Conservation (phyloP, 108 stramenopile genomes). For the Nitzschia sp. region DNA sequence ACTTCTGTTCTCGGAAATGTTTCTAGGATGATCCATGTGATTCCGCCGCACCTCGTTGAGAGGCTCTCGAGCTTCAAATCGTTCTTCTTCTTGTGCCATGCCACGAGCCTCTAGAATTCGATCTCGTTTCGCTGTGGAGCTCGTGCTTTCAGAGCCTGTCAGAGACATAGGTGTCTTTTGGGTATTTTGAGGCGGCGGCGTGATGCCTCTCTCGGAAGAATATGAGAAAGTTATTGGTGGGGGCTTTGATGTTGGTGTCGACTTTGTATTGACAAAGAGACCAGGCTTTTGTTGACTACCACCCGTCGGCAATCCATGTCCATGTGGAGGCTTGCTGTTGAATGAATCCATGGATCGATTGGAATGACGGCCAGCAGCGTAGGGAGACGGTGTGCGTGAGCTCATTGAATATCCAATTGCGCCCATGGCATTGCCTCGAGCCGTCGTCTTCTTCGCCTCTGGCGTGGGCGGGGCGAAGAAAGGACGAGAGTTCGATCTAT, state of each 20-base stretch:
- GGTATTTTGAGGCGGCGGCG: neutral
- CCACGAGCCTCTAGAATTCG: conserved; percentile 17
- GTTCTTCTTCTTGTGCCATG: neutral
- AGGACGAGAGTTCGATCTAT: too few relatives aligned
- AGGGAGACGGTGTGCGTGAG: neutral
- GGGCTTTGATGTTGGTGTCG: neutral
- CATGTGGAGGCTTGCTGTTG: neutral
- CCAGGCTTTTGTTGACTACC: neutral
- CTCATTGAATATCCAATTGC: too few relatives aligned
- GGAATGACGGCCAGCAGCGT: neutral
- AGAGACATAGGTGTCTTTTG: conserved; percentile 4
- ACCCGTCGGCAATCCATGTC: neutral
- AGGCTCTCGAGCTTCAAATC: conserved; percentile 6
- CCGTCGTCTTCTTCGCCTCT: too few relatives aligned
- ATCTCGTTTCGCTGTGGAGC: conserved; percentile 10
- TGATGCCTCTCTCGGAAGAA: conserved; percentile 11
- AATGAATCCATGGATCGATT: neutral
- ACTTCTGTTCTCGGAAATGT: neutral
- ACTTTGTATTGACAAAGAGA: neutral
- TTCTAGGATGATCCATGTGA: neutral
- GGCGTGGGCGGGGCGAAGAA: too few relatives aligned
- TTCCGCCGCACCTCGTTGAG: neutral
- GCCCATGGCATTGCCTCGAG: too few relatives aligned
- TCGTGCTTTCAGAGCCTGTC: neutral
- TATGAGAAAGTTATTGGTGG: neutral